Evolutionary conservation across 768 basidiomycete species (phyloP).

Genomic region (Calocera viscosa): DNA sequence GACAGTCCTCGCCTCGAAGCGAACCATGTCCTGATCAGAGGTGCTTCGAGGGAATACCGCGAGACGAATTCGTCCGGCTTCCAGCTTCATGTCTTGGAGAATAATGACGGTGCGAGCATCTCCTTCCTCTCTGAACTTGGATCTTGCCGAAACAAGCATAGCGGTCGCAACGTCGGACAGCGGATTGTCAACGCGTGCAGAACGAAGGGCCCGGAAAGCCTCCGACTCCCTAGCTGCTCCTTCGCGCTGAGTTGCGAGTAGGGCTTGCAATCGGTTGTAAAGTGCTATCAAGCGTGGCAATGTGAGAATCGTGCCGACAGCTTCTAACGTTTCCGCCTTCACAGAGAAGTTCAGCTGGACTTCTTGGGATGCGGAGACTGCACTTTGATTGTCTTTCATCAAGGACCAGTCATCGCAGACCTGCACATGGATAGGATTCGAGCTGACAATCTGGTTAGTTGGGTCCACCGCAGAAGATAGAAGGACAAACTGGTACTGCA

Average conservation of each 20-base stretch:
- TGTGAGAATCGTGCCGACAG: constrained; percentile 57
- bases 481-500: constrained; percentile 53
- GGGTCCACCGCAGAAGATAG: constrained; percentile 20
- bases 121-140: constrained; percentile 56
- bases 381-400: constrained; percentile 18
- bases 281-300: constrained; percentile 67
- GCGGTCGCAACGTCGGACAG: constrained; percentile 77
- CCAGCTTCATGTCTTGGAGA: constrained; percentile 61
- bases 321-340: constrained; percentile 52
- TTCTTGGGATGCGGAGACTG: constrained; percentile 37
- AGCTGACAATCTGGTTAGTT: constrained; percentile 31
- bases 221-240: constrained; percentile 69
- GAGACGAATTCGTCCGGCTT: constrained; percentile 49
- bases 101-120: constrained; percentile 47
- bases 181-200: constrained; percentile 64
- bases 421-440: constrained; percentile 62
- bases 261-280: constrained; percentile 57
- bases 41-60: constrained; percentile 70
- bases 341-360: constrained; percentile 66
- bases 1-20: constrained; percentile 55
- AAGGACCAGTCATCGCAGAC: constrained; percentile 75
- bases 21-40: constrained; percentile 63
- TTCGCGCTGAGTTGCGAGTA: constrained; percentile 57
- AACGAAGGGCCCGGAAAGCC: constrained; percentile 59
- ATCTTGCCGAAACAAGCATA: constrained; percentile 62